Evolutionary conservation across 1,284 basidiomycete species (phyloP), one percentile per base, ranked within the genome.

Genomic region (Fistulina hepatica): DNA sequence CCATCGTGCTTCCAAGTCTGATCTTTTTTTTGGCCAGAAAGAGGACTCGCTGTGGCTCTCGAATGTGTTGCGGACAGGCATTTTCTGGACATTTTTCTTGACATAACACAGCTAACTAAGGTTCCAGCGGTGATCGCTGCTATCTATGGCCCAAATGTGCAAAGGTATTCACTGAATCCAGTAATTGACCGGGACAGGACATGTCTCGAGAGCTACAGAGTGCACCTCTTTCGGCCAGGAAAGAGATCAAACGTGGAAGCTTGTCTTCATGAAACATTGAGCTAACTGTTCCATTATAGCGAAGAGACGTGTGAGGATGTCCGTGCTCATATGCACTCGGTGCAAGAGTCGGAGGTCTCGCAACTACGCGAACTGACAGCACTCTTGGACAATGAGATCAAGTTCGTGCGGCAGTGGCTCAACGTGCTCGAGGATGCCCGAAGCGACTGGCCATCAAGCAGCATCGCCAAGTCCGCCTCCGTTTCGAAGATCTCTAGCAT

Each of bases 251-350:
- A n/a, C n/a, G n/a, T n/a, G n/a, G n/a, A n/a, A n/a, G n/a, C n/a
- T n/a, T n/a, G n/a, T n/a, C n/a, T n/a, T n/a, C n/a, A n/a, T n/a
- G n/a, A n/a, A n/a, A n/a, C n/a, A n/a, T n/a, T 30, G 28, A 32
- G 5, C 6, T 12, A 16, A 21, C 15, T 37, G 16, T 16, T 6
- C 26, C 3, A 15, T 21, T 36, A 5, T 46, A 90, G 86, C 48
- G 84, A 91, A 40, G 85, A 93, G 55, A 76, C 80, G 0, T 69
- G 74, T 15, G 82, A 89, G 52, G 85, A 91, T 43, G 71, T 89
- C 1, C 76, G 74, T 16, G 68, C 69, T 2, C 72, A 81, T 21
- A 84, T 91, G 70, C 67, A 73, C 37, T 66, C 64, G 0, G 81
- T 93, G 33, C 82, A 88, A 53, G 76, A 85, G 47, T 75, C 78